phyloP scores from a whole-genome alignment of 352 stramenopile genomes.

The Pythium vanterpoolii region DNA sequence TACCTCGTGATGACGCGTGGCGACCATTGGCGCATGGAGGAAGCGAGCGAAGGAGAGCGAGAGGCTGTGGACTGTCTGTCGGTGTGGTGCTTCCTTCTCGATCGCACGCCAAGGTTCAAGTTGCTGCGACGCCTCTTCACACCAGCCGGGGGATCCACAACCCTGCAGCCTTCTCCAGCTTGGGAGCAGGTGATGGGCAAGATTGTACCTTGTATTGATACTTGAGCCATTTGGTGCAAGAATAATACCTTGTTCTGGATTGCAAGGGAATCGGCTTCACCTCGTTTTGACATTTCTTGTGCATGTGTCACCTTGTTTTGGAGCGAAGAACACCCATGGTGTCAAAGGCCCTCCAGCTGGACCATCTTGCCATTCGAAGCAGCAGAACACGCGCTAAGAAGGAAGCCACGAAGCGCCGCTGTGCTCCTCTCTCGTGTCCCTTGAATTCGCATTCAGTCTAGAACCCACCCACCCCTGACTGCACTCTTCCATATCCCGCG shows the following conservation, averaged over 20 bases:
- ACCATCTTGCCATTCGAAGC: slow-evolving; percentile 22
- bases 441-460: background rate
- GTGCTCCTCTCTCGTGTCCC: background rate
- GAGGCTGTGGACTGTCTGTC: too few relatives aligned
- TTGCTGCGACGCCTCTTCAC: slow-evolving; percentile 25
- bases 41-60: background rate
- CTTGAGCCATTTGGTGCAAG: background rate
- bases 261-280: background rate
- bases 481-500: background rate
- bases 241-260: too few relatives aligned
- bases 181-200: background rate
- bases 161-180: background rate
- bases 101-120: slow-evolving; percentile 16
- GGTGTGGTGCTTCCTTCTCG: background rate
- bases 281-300: background rate
- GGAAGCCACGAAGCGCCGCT: slow-evolving; percentile 13
- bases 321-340: slow-evolving; percentile 2
- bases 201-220: slow-evolving; percentile 12
- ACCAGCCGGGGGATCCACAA: slow-evolving; percentile 3
- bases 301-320: slow-evolving; percentile 11
- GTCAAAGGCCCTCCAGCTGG: slow-evolving; percentile 14
- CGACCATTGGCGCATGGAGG: slow-evolving; percentile 10
- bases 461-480: background rate
- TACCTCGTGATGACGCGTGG: slow-evolving; percentile 9
- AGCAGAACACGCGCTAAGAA: slow-evolving; percentile 10